Base-by-base conservation (phyloP, 1,139 yeast species). In the Candida neerlandica region DNA sequence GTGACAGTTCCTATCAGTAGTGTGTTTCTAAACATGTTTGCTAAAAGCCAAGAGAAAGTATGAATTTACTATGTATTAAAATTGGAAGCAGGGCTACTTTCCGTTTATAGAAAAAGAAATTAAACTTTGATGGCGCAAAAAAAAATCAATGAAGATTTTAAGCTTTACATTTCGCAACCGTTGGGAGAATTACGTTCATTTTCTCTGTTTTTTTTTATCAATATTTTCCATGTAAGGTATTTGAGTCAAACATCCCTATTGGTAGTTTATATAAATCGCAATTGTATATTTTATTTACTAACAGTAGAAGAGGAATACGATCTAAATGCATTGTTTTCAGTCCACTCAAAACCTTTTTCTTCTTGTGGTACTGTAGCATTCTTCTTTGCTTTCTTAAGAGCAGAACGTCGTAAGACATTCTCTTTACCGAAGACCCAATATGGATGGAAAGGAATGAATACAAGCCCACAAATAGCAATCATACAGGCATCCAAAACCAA, bases 401-500 rank as follows among this genome's bases (percentile, higher is more conserved):
- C 49, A 19, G 48, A 45, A 30, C 58, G 47, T 27, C 41, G 46
- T 37, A 56, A 46, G 5, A 51, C 37, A 45, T 56, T 55, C 5
- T 41, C 50, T 26, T 49, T 42, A 10, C 88, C 86, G 51, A 81
- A 73, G 0, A 75, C 77, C 45, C 70, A 55, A 9, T 84, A 86
- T 0, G 95, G 95, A 60, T 86, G 86, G 62, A 80, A 71, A 0
- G 81, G 67, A 1, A 84, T 64, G 53, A 85, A 65, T 2, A 76
- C 53, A 1, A 75, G 47, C 3, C 74, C 75, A 12, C 68, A 63
- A 18, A 70, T 57, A 6, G 73, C 65, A 59, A 89, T 75, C 87
- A 89, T 82, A 19, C 85, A 62, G 0, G 89, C 88, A 61, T 91
- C 97, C 46, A 91, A 75, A 12, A 82, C 78, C 75, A 90, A 76